Evolutionary conservation across 148 eudicot species (phyloP), one percentile per base, ranked within the genome.

Genomic region (Rhododendron vialii): DNA sequence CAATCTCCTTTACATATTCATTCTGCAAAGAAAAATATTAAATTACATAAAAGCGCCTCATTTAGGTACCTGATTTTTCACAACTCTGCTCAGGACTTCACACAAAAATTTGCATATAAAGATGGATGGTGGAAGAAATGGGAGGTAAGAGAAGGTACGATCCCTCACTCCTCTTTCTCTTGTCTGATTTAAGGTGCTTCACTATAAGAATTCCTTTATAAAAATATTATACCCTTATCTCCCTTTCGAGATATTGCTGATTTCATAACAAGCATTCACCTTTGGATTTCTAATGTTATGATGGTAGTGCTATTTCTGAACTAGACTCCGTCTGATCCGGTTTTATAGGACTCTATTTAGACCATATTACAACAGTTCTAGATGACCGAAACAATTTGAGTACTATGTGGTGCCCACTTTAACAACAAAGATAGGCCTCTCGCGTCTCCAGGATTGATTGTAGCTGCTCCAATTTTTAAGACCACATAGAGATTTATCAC

Each of bases 301-400:
- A 47, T 79, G 35, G 82, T 47, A 41, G 57, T 79, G 82, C 57
- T 79, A 47, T 79, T n/a, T 24, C n/a, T 78, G 81, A 43, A 78
- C 12, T 22, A 10, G 53, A 78, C 6, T 24, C 2, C 24, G 0
- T 43, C 36, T 2, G 38, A n/a, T 80, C 82, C 24, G 0, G 82
- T 12, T 3, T 15, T 50, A 50, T 48, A 80, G 61, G 36, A 28
- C 50, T 80, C 57, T 71, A 71, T 28, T 13, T 71, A 71, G 76
- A 71, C 41, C 76, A 33, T 71, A 35, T 10, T 71, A 30, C 20
- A 71, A 30, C 76, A 71, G 41, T 33, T 71, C 8, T 5, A 71
- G 8, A 71, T 71, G 22, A 30, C 38, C 41, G 1, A 71, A 30
- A 30, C 76, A 13, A 15, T 30, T 30, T 33, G 17, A 30, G 1